phyloP scores from a whole-genome alignment of 257 asterid genomes.

The Nyctanthes arbortristis region DNA sequence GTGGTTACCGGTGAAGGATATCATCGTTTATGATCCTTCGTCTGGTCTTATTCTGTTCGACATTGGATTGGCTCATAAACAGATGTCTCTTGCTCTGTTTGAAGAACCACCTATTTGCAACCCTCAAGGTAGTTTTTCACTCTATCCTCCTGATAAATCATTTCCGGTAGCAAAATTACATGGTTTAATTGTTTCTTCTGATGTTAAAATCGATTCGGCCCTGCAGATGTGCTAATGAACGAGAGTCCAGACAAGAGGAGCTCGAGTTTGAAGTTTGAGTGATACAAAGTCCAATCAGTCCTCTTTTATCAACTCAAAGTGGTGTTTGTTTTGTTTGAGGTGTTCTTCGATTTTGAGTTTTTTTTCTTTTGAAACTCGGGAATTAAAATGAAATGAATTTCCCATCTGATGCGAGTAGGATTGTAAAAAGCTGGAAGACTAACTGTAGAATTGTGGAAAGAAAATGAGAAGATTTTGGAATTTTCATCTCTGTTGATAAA shows the following conservation, averaged over 20 bases:
- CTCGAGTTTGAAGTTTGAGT: conserved; percentile 37
- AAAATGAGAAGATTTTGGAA: conserved; percentile 26
- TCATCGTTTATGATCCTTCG: conserved; percentile 74
- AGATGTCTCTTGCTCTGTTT: conserved; percentile 78
- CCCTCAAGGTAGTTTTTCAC: conserved; percentile 50
- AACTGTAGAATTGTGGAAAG: conserved; percentile 45
- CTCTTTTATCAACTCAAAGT: conserved; percentile 15
- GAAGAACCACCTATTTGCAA: conserved; percentile 84
- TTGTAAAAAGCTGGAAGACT: conserved; percentile 60
- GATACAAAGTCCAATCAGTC: conserved; percentile 23
- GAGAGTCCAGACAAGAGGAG: conserved; percentile 21
- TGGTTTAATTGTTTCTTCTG: background rate
- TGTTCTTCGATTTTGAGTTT: conserved; percentile 20
- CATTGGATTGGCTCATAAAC: conserved; percentile 82
- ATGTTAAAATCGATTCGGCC: background rate
- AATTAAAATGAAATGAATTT: conserved; percentile 28
- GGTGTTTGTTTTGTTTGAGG: conserved; percentile 20
- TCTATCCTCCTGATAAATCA: background rate
- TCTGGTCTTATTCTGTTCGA: conserved; percentile 83
- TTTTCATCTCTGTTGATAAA: conserved; percentile 1
- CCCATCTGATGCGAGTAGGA: conserved; percentile 35
- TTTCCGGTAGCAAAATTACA: background rate
- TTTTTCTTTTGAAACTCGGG: conserved; percentile 27
- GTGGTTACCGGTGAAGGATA: conserved; percentile 88
- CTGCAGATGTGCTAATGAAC: conserved; percentile 46